A percentile compares a stretch with the other conserved stretches of the same genome.
Evolutionary conservation across 108 stramenopile genomes (phyloP).

Genomic region (Epithemia pelagica): DNA sequence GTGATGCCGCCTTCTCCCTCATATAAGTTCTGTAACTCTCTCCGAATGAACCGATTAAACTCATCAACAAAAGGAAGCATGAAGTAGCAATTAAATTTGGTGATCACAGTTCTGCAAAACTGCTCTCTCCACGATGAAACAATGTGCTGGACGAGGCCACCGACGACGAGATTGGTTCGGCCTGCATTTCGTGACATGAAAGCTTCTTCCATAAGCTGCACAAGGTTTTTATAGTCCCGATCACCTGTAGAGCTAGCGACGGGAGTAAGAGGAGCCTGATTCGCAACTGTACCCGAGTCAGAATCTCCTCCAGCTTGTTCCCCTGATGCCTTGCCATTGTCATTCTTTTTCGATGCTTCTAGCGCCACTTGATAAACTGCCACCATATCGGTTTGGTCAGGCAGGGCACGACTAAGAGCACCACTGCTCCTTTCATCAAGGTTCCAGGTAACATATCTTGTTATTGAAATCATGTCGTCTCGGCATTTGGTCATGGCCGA

Average conservation of each 20-base stretch:
- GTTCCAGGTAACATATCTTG: conserved; percentile 93
- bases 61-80: conserved; percentile 89
- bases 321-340: conserved; percentile 29
- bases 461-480: conserved; percentile 84
- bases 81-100: conserved; percentile 94
- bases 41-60: conserved; percentile 74
- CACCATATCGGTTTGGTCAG: conserved; percentile 66
- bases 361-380: conserved; percentile 57
- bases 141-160: conserved; percentile 85
- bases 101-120: conserved; percentile 75
- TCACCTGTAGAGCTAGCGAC: conserved; percentile 31
- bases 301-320: conserved; percentile 11
- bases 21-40: conserved; percentile 63
- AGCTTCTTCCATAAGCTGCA: conserved; percentile 89
- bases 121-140: conserved; percentile 79
- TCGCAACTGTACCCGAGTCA: background rate
- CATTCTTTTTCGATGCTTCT: background rate
- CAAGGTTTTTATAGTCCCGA: conserved; percentile 63
- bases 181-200: conserved; percentile 63
- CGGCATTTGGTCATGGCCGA: conserved; percentile 57
- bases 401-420: conserved; percentile 72
- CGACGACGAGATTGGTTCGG: conserved; percentile 78
- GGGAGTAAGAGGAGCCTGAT: conserved; percentile 1
- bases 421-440: conserved; percentile 78
- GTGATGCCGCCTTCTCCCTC: conserved; percentile 42